Evolutionary conservation across 306 rosid genomes (phyloP), one percentile per base, ranked within the genome.

Genomic region (Trifolium repens): DNA sequence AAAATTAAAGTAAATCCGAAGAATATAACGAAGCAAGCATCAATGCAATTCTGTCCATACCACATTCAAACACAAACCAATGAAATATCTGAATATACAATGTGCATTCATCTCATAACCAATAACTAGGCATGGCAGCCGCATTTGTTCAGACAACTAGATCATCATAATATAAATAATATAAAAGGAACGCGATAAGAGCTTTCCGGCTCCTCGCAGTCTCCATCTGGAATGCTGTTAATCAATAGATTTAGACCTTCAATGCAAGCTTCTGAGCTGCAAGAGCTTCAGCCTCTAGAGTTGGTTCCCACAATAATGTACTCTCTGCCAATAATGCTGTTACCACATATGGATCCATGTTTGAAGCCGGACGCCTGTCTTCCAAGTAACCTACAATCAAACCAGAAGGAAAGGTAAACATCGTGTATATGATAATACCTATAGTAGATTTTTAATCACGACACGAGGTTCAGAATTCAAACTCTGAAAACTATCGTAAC

Each of bases 341-440:
- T 87, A 96, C 99, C 2, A 84, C 67, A 69, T 96, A 96, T 11
- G 99, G 99, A 82, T 96, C 99, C 99, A 92, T 96, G 96, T 96
- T 96, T 40, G 99, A 96, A 75, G 99, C 97, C 0, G 99, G 99
- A 61, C 99, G 98, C 78, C 98, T 83, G 75, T 96, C 99, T 87
- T 96, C 99, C 96, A 96, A 86, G 90, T 96, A 96, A 82, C 99
- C 98, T 96, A 55, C 67, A 73, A 72, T 26, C 77, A 67, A 44
- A 72, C 57, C 22, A 8, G 73, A 9, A 19, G 8, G 1, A 19
- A 13, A 61, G 72, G 53, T 59, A 60, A 75, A 50, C 7, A 71
- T 9, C n/a, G 9, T 8, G n/a, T 9, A 5, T 39, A 35, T 35
- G 68, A 17, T 63, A 34, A 35, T 4, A 63, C 15, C 8, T 5